Conservation (phyloP, 331 rosid genomes). For the Quercus tomentella region DNA sequence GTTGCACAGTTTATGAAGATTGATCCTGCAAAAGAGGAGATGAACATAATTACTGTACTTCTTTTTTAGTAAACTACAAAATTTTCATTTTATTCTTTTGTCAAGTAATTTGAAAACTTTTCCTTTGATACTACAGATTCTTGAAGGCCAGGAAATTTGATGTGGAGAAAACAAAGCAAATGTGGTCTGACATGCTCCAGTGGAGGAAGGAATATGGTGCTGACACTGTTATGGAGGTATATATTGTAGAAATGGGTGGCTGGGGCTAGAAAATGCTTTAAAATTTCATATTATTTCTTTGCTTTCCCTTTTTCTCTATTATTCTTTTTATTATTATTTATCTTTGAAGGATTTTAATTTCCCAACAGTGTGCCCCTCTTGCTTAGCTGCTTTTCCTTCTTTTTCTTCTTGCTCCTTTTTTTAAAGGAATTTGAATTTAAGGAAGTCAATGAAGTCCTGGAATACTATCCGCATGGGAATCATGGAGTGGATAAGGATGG, state of each 20-base stretch:
- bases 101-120: not conserved
- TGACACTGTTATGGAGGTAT: slow-evolving; percentile 70
- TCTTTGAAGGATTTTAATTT: not conserved
- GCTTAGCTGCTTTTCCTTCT: not conserved
- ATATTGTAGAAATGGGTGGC: not conserved
- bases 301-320: not conserved
- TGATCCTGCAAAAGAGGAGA: not conserved
- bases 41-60: not conserved
- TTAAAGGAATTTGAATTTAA: slow-evolving; percentile 70
- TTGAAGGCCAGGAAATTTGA: slow-evolving; percentile 89
- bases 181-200: slow-evolving; percentile 87
- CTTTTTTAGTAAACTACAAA: not conserved
- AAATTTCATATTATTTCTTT: not conserved
- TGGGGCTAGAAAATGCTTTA: not conserved
- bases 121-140: slow-evolving; percentile 47
- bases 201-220: slow-evolving; percentile 90
- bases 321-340: not conserved
- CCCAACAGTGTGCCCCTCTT: not conserved
- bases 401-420: not conserved
- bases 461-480: slow-evolving; percentile 86
- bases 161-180: slow-evolving; percentile 71
- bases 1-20: not conserved
- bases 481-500: slow-evolving; percentile 97
- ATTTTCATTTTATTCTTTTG: not conserved
- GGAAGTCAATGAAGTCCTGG: slow-evolving; percentile 60